These are phyloP conservation scores for Cymodocea nodosa DNA, from an alignment of 116 monocot species.

Conservation along the genomic window DNA sequence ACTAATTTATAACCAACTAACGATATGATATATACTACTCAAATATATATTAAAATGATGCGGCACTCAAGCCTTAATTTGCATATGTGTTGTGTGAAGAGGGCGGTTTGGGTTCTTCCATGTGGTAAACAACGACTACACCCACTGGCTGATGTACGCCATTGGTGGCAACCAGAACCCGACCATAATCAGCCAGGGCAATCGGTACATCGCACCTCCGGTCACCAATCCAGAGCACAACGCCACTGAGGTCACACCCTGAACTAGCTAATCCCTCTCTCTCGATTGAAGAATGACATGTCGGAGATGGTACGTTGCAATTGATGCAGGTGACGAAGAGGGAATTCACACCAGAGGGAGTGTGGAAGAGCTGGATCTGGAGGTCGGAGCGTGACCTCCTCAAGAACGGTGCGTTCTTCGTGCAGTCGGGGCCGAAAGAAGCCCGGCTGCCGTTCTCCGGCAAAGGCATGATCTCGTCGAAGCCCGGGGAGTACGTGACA, in stretches of 20 bases:
- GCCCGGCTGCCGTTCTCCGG: conserved; percentile 6
- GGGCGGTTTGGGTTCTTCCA: conserved; percentile 79
- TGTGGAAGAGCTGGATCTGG: conserved; percentile 62
- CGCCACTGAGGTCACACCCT: conserved; percentile 39
- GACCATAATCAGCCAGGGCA: conserved; percentile 77
- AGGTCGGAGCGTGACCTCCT: conserved; percentile 39
- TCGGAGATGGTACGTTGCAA: not conserved
- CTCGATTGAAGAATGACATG: no score
- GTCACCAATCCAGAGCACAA: conserved; percentile 7
- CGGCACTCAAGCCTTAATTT: no score
- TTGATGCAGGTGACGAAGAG: conserved; percentile 48
- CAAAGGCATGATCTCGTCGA: conserved; percentile 20
- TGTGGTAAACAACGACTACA: conserved; percentile 90
- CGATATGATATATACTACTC: no score
- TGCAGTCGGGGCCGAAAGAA: conserved; percentile 16
- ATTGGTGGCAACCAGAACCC: conserved; percentile 57
- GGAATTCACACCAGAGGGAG: conserved; percentile 16
- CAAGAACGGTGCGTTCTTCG: conserved; percentile 53
- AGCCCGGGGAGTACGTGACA: conserved; percentile 27
- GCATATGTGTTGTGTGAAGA: no score
- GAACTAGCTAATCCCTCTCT: no score
- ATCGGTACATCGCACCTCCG: conserved; percentile 52
- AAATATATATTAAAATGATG: no score
- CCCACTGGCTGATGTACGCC: conserved; percentile 94
- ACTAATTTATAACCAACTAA: not conserved